Evolutionary conservation across 306 rosid species (phyloP).

Genomic region (Ceratonia siliqua): DNA sequence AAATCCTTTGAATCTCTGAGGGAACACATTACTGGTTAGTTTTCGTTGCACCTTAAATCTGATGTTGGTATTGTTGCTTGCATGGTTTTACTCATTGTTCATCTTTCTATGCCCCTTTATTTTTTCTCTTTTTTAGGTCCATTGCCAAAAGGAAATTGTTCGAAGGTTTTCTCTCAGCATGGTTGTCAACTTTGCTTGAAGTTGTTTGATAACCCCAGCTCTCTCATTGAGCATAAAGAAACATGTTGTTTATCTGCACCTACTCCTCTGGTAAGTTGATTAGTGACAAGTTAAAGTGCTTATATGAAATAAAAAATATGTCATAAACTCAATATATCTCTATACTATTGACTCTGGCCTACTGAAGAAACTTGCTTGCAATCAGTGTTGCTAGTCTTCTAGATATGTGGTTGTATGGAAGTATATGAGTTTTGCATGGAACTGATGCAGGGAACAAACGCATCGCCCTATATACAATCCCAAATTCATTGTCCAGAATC

Average conservation of each 20-base stretch:
- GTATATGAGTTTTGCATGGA: slow-evolving; percentile 26
- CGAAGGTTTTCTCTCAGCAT: slow-evolving; percentile 45
- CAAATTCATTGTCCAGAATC: slow-evolving; percentile 32
- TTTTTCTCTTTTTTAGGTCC: slow-evolving; percentile 54
- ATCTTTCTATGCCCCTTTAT: slow-evolving; percentile 9
- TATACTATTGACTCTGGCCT: not conserved
- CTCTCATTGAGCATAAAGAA: slow-evolving; percentile 57
- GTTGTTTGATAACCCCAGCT: slow-evolving; percentile 44
- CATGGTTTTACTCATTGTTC: slow-evolving; percentile 20
- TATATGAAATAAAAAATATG: not conserved
- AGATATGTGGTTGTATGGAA: slow-evolving; percentile 6
- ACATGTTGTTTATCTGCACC: slow-evolving; percentile 56
- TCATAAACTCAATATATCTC: too few species aligned
- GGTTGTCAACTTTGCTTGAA: slow-evolving; percentile 75
- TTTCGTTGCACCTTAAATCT: slow-evolving; percentile 10
- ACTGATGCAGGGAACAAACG: slow-evolving; percentile 57
- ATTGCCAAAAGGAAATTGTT: slow-evolving; percentile 58
- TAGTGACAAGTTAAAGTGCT: not conserved
- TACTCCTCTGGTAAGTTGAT: slow-evolving; percentile 51
- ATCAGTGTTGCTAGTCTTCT: slow-evolving; percentile 21
- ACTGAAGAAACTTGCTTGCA: slow-evolving; percentile 17
- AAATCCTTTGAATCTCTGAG: slow-evolving; percentile 80
- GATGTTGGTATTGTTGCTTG: slow-evolving; percentile 1
- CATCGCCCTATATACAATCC: slow-evolving; percentile 32
- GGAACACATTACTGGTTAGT: slow-evolving; percentile 73